A percentile compares a stretch with the other conserved stretches of the same genome.
These are phyloP conservation scores for Candida pseudoviswanathii DNA, from an alignment of 1,139 yeast genomes.

Conservation along the genomic window DNA sequence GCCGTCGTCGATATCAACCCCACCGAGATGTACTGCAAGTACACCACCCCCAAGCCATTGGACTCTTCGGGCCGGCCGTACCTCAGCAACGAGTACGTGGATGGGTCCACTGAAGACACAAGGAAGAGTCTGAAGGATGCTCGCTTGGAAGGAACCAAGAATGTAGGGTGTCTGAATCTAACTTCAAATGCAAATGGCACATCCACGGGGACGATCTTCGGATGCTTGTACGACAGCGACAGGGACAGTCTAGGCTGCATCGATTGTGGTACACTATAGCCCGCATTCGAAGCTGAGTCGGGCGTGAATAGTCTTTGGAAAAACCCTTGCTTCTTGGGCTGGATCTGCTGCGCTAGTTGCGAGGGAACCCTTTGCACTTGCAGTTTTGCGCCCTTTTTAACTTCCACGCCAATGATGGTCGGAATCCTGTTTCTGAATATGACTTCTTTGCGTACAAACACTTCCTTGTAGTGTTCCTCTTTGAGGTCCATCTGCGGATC, in stretches of 20 bases:
- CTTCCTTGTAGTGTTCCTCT: slow-evolving; percentile 28
- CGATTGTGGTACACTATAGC: slow-evolving; percentile 8
- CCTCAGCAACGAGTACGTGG: slow-evolving; percentile 36
- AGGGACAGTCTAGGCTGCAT: no score
- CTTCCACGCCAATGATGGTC: slow-evolving; percentile 41
- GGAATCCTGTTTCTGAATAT: slow-evolving; percentile 44
- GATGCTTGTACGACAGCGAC: slow-evolving; percentile 13
- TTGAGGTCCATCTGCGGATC: slow-evolving; percentile 25
- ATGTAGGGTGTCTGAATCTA: slow-evolving; percentile 49
- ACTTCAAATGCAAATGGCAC: slow-evolving; percentile 50
- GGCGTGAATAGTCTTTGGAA: slow-evolving; percentile 22
- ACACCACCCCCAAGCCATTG: slow-evolving; percentile 52
- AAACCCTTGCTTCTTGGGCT: slow-evolving; percentile 24
- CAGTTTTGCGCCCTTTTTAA: neutral
- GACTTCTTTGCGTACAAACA: slow-evolving; percentile 44
- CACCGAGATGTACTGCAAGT: slow-evolving; percentile 39
- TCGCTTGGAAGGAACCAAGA: slow-evolving; percentile 41
- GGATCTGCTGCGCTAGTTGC: slow-evolving; percentile 12
- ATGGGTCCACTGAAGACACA: slow-evolving; percentile 37
- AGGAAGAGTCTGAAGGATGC: slow-evolving; percentile 44
- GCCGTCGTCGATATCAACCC: slow-evolving; percentile 36
- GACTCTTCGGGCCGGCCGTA: slow-evolving; percentile 41
- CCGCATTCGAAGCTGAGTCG: neutral
- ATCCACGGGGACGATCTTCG: slow-evolving; percentile 36
- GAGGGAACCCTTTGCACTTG: slow-evolving; percentile 18